Evolutionary conservation across 2,329 filamentous ascomycete genomes (phyloP).

Genomic region (Phialophora verrucosa): DNA sequence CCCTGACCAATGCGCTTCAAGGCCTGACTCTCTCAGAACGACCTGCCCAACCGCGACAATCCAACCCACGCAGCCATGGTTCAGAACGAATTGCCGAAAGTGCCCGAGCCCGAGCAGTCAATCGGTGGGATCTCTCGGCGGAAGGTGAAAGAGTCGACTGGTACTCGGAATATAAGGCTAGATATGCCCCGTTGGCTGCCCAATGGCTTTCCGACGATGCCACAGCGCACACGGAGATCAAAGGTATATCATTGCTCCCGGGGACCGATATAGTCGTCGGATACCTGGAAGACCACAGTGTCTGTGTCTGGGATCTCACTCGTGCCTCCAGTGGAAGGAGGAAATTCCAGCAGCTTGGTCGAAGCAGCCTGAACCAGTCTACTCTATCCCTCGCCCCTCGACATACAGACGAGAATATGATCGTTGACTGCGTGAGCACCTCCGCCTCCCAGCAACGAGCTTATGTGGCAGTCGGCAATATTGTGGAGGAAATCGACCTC

Average conservation of each 20-base stretch:
- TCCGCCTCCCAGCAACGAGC: slow-evolving; percentile 70
- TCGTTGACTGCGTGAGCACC: slow-evolving; percentile 83
- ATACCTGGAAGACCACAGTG: slow-evolving; percentile 82
- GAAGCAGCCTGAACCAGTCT: slow-evolving; percentile 62
- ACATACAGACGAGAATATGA: slow-evolving; percentile 53
- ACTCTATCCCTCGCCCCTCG: slow-evolving; percentile 62
- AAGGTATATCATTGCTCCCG: slow-evolving; percentile 44
- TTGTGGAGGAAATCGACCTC: slow-evolving; percentile 82
- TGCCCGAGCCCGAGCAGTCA: slow-evolving; percentile 64
- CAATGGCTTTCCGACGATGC: slow-evolving; percentile 72
- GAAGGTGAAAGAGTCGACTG: slow-evolving; percentile 75
- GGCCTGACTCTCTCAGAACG: slow-evolving; percentile 32
- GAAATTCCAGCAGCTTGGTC: slow-evolving; percentile 68
- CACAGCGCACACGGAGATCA: slow-evolving; percentile 46
- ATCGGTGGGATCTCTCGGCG: slow-evolving; percentile 83
- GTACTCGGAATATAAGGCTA: slow-evolving; percentile 88
- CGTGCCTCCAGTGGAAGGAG: slow-evolving; percentile 54
- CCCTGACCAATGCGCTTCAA: slow-evolving; percentile 43
- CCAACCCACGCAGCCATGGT: slow-evolving; percentile 16
- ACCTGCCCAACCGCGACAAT: slow-evolving; percentile 5
- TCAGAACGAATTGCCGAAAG: slow-evolving; percentile 42
- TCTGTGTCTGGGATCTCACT: slow-evolving; percentile 83
- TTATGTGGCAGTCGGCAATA: slow-evolving; percentile 79
- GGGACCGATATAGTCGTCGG: slow-evolving; percentile 50
- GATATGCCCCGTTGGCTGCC: slow-evolving; percentile 73